phyloP scores from a whole-genome alignment of 768 basidiomycete genomes.

The Dentipellis fragilis region DNA sequence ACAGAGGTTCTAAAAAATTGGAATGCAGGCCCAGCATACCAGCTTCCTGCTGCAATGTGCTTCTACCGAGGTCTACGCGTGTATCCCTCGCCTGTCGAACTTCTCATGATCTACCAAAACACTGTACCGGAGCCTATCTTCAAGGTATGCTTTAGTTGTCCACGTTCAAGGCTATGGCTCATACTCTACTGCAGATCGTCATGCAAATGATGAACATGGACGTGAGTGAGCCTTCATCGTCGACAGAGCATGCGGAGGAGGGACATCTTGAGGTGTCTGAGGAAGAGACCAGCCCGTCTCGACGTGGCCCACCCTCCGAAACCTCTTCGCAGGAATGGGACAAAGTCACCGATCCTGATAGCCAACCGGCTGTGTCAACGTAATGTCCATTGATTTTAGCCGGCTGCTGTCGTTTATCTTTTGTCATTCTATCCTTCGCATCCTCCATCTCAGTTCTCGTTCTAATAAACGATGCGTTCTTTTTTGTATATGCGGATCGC shows the following conservation, averaged over 20 bases:
- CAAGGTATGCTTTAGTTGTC: constrained; percentile 37
- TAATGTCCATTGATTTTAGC: constrained; percentile 16
- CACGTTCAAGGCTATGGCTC: constrained; percentile 1
- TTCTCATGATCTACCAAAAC: constrained; percentile 91
- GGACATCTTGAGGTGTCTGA: constrained; percentile 31
- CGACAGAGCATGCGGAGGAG: constrained; percentile 24
- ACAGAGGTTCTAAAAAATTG: not conserved
- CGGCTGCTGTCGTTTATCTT: constrained; percentile 6
- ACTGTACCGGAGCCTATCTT: constrained; percentile 77
- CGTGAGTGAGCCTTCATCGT: constrained; percentile 60
- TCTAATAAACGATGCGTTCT: constrained; percentile 49
- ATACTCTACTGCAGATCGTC: constrained; percentile 36
- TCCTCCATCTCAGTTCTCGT: constrained; percentile 1
- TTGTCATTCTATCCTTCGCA: constrained; percentile 17
- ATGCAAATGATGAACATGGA: constrained; percentile 83
- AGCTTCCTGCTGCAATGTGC: constrained; percentile 73
- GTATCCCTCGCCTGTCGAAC: constrained; percentile 90
- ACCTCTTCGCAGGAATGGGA: constrained; percentile 90
- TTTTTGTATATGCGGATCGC: constrained; percentile 22
- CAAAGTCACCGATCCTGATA: constrained; percentile 68
- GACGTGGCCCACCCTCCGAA: constrained; percentile 70
- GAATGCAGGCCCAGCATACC: constrained; percentile 58
- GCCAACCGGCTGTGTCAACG: constrained; percentile 34
- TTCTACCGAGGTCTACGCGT: constrained; percentile 93
- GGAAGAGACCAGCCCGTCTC: constrained; percentile 48